Percentiles rank a stretch among this genome's conserved stretches.
Evolutionary conservation across 1,139 yeast genomes (phyloP).

Genomic region (Yamadazyma blattariae): DNA sequence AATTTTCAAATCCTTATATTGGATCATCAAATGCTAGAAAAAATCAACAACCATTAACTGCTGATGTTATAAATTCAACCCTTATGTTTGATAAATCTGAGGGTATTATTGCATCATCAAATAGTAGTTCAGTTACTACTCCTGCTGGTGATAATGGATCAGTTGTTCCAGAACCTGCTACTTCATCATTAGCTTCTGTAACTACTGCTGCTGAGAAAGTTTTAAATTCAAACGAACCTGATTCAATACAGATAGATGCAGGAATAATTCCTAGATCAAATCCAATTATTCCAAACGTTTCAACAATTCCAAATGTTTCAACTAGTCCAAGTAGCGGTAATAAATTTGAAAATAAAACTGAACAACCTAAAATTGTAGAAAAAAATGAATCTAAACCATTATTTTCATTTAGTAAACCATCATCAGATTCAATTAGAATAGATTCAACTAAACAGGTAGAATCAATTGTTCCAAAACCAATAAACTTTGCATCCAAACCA

Average conservation of each 20-base stretch:
- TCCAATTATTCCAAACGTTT: too few species aligned
- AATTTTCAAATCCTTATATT: constrained; percentile 51
- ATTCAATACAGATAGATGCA: too few species aligned
- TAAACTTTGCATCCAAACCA: not conserved
- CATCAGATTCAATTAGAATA: not conserved
- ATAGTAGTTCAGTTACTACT: constrained; percentile 14
- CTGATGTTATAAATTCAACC: constrained; percentile 37
- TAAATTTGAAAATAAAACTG: not conserved
- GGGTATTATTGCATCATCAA: constrained; percentile 13
- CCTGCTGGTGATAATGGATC: constrained; percentile 14
- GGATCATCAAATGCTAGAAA: constrained; percentile 13
- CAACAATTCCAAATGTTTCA: not conserved
- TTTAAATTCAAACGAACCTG: not conserved
- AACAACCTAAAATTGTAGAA: not conserved
- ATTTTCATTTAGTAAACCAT: not conserved
- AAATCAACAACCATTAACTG: constrained; percentile 20
- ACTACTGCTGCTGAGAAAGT: constrained; percentile 1
- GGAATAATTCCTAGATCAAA: too few species aligned
- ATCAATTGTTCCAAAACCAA: not conserved
- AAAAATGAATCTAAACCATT: not conserved
- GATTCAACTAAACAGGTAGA: too few species aligned
- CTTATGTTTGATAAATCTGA: constrained; percentile 31
- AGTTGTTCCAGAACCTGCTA: constrained; percentile 9
- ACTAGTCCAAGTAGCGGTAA: too few species aligned
- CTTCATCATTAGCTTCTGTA: constrained; percentile 3